Evolutionary conservation across 1,139 yeast genomes (phyloP).

Genomic region (Sugiyamaella pinicola): DNA sequence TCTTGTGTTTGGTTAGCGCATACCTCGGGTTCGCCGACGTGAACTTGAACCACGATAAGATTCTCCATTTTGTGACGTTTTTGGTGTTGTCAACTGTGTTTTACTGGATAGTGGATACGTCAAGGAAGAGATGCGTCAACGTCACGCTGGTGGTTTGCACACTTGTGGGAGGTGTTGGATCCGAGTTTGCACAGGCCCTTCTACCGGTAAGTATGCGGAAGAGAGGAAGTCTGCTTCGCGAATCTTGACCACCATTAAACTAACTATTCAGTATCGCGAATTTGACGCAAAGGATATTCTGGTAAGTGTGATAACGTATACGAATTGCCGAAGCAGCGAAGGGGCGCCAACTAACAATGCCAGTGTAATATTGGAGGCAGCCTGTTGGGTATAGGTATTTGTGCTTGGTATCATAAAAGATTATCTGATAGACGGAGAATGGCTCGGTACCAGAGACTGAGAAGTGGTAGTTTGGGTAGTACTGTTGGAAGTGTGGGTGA

Average conservation of each 20-base stretch:
- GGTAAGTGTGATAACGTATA: too few species aligned
- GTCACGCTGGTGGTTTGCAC: constrained; percentile 52
- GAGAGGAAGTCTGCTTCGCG: not conserved
- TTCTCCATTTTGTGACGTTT: constrained; percentile 55
- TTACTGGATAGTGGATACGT: constrained; percentile 56
- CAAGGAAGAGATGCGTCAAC: constrained; percentile 46
- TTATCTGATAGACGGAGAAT: constrained; percentile 38
- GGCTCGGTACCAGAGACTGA: constrained; percentile 38
- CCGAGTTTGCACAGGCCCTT: constrained; percentile 53
- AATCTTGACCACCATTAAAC: not conserved
- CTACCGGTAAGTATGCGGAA: constrained; percentile 33
- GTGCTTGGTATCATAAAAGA: constrained; percentile 44
- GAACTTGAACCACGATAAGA: constrained; percentile 54
- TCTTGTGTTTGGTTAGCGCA: constrained; percentile 36
- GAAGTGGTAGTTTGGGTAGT: constrained; percentile 25
- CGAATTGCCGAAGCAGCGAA: too few species aligned
- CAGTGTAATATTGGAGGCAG: constrained; percentile 44
- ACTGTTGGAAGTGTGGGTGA: not conserved
- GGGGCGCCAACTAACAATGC: too few species aligned
- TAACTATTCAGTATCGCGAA: constrained; percentile 32
- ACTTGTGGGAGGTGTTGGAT: constrained; percentile 50
- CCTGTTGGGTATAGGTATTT: constrained; percentile 38
- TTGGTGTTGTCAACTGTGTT: constrained; percentile 54
- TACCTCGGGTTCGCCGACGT: constrained; percentile 57
- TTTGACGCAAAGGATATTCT: constrained; percentile 45